Evolutionary conservation across 305 asterid genomes (phyloP).

Genomic region (Fraxinus platypoda): DNA sequence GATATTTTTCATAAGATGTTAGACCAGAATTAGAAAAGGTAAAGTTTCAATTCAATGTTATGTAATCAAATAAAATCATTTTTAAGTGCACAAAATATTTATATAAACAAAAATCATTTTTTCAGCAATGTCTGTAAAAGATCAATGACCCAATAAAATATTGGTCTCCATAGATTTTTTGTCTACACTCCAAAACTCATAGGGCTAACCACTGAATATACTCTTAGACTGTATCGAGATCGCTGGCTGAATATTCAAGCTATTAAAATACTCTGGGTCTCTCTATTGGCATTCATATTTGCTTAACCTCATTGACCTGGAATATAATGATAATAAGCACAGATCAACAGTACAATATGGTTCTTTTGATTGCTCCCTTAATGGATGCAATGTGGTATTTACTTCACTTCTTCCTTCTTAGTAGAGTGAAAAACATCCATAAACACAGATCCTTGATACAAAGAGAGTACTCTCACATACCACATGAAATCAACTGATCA

Average conservation of each 20-base stretch:
- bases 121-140: not conserved
- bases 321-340: not conserved
- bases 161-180: not conserved
- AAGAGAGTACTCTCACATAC: slow-evolving; percentile 36
- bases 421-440: not conserved
- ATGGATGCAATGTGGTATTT: not conserved
- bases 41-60: not conserved
- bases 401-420: not conserved
- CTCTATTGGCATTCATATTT: not conserved
- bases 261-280: not conserved
- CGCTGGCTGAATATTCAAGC: not conserved
- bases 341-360: not conserved
- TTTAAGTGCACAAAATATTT: not conserved
- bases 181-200: not conserved
- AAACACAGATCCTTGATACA: slow-evolving; percentile 10
- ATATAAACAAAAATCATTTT: not conserved
- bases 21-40: not conserved
- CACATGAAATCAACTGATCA: slow-evolving; percentile 68
- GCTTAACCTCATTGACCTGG: not conserved
- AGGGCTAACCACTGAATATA: not conserved
- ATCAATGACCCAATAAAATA: not conserved
- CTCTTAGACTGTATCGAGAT: not conserved
- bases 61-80: not conserved
- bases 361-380: not conserved
- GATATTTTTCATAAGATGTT: not conserved